Evolutionary conservation across 768 basidiomycete species (phyloP), one percentile per base, ranked within the genome.

Genomic region (Boletus sp.): DNA sequence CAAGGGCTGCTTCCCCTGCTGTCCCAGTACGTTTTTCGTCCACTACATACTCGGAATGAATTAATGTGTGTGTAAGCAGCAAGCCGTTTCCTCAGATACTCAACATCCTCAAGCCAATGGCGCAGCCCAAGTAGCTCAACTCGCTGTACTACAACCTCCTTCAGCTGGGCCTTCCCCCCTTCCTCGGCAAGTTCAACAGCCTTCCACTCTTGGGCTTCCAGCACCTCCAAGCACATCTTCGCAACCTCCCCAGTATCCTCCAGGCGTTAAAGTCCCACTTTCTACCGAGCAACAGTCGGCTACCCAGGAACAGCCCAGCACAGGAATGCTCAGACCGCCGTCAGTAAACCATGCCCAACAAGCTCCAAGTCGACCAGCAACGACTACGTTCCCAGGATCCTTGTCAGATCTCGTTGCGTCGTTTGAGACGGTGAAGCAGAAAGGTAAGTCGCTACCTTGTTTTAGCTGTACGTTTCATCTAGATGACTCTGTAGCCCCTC

Each of bases 361-460:
- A 50, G 63, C 65, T 35, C 69, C 76, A 28, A 73, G 72, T 53
- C 78, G 77, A 36, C 68, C 78, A 18, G 63, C 77, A 47, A 64
- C 77, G 24, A 72, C 77, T 10, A 83, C 83, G 20, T 87, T 88
- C 81, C 94, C 92, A 17, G 91, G 87, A 54, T 92, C 87, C 29
- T 70, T 99, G 68, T 92, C 92, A 11, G 96, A 98, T 69, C 79
- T 99, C 52, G 94, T 98, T 40, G 85, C 89, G 20, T 94, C 92
- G 40, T 98, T 98, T 67, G 96, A 98, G 77, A 89, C 81, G 46
- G 94, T 96, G 44, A 98, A 98, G 76, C 94, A 96, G 78, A 94
- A 97, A 72, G 94, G 95, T 94, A 59, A 48, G 78, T 66, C n/a
- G 7, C 46, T 28, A 35, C 56, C 15, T 48, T 29, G 20, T 30